A percentile compares a stretch with the other conserved stretches of the same genome.
These are phyloP conservation scores for Sporothrix variecibatus DNA, from an alignment of 2,329 filamentous ascomycete species.

Conservation along the genomic window DNA sequence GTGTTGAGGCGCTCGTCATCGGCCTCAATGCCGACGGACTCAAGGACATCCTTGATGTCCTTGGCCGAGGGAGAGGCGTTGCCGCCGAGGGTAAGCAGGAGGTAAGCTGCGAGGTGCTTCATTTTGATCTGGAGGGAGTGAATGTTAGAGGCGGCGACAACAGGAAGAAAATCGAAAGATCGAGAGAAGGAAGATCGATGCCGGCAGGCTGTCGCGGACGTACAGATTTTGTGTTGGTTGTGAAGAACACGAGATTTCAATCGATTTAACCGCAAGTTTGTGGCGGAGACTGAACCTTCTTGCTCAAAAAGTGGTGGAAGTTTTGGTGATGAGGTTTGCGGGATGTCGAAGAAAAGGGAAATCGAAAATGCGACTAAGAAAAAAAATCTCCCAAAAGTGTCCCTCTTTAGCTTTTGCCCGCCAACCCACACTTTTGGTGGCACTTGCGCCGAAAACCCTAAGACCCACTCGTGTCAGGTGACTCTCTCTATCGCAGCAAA, in stretches of 20 bases:
- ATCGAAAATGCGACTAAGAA: constrained; percentile 18
- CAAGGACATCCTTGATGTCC: constrained; percentile 87
- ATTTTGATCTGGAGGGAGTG: constrained; percentile 62
- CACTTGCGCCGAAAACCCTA: constrained; percentile 13
- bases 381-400: constrained; percentile 3
- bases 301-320: constrained; percentile 54
- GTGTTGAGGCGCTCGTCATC: constrained; percentile 82
- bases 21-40: constrained; percentile 92
- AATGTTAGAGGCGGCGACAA: not conserved
- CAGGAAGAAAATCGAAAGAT: not conserved
- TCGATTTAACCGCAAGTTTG: constrained; percentile 96
- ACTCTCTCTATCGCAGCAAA: not conserved
- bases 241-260: constrained; percentile 88
- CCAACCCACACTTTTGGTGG: constrained; percentile 20
- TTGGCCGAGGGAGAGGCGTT: constrained; percentile 83
- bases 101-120: constrained; percentile 99
- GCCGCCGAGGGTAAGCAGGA: constrained; percentile 92
- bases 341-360: constrained; percentile 18
- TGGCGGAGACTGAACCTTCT: constrained; percentile 99
- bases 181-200: not conserved
- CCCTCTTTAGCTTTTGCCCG: not conserved
- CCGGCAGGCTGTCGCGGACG: constrained; percentile 33
- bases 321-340: constrained; percentile 23
- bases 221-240: constrained; percentile 36
- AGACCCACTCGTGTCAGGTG: constrained; percentile 18